Base-by-base conservation (phyloP, 805 yeast species). In the Lipomyces yamadae region DNA sequence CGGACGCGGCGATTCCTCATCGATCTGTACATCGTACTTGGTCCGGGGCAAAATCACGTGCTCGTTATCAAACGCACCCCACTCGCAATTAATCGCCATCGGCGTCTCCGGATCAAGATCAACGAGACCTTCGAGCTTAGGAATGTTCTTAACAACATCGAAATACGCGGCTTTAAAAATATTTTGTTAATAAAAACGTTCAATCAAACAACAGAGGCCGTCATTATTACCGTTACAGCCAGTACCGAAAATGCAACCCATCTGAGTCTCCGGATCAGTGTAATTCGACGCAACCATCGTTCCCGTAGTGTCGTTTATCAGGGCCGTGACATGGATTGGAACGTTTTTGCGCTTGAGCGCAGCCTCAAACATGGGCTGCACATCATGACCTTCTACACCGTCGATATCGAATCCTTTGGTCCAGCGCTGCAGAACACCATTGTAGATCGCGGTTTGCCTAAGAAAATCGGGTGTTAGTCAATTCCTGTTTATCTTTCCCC, bases 31-130 rank as follows among this genome's bases (percentile, higher is more conserved):
- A 79, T 94, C 99, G 78, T 87, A 94, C 78, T 88, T 88, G 72
- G 96, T 93, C 81, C 97, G 87, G 76, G 98, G 98, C 74, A 94
- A 84, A 45, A 88, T 85, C 8, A 73, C 66, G 75, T 89, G 96
- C 80, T 92, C 97, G 77, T 92, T 93, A 79, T 94, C 98, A 77
- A 94, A 94, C 5, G 98, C 94, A 76, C 99, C 98, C 81, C 94
- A 94, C 82, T 94, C 99, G 83, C 98, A 92, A 84, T 94, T 94
- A 78, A 94, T 94, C 63, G 97, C 97, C 96, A 94, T 93, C 70
- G 89, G 87, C 55, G 89, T 83, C 60, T 85, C 85, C 5, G 76
- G 78, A 50, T 85, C 76, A 72, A 92, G 84, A 76, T 91, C 97
- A 63, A 89, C 78, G 73, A 80, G 81, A 67, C 95, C 96, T 74